Conservation (phyloP, 192 early-diverging fungal species). For the Coemansia sp. region DNA sequence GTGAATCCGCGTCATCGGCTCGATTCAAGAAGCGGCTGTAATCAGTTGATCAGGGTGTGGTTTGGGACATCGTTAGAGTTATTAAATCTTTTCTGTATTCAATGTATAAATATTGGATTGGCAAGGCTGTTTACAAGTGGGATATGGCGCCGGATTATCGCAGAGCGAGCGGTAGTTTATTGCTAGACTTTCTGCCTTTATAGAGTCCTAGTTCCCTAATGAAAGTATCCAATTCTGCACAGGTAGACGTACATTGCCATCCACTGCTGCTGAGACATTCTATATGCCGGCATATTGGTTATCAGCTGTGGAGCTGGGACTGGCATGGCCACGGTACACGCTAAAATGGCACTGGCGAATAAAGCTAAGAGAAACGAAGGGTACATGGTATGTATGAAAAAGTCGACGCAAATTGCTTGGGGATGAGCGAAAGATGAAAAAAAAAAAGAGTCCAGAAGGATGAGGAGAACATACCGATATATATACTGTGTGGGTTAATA, state of each 20-base stretch:
- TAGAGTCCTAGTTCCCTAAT: neutral
- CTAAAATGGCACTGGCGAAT: neutral
- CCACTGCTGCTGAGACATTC: constrained; percentile 13
- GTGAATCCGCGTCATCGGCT: neutral
- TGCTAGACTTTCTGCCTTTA: neutral
- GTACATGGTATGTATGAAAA: neutral
- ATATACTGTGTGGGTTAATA: neutral
- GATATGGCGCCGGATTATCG: neutral
- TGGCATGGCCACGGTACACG: neutral
- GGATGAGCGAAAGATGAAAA: neutral
- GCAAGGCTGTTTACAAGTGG: neutral
- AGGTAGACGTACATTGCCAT: constrained; percentile 6
- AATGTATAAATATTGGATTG: neutral
- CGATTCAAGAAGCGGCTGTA: neutral
- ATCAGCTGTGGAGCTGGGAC: constrained; percentile 8
- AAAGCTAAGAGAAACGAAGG: neutral
- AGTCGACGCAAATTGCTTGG: neutral
- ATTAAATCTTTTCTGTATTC: neutral
- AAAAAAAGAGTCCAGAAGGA: neutral
- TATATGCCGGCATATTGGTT: constrained; percentile 7
- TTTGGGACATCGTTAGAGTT: neutral
- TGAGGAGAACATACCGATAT: neutral
- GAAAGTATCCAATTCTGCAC: constrained; percentile 9
- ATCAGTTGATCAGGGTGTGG: constrained; percentile 2
- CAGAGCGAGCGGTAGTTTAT: neutral